Percentiles rank a stretch among this genome's conserved stretches.
phyloP scores from a whole-genome alignment of 2,329 filamentous ascomycete species.

The Sclerotinia subarctica region DNA sequence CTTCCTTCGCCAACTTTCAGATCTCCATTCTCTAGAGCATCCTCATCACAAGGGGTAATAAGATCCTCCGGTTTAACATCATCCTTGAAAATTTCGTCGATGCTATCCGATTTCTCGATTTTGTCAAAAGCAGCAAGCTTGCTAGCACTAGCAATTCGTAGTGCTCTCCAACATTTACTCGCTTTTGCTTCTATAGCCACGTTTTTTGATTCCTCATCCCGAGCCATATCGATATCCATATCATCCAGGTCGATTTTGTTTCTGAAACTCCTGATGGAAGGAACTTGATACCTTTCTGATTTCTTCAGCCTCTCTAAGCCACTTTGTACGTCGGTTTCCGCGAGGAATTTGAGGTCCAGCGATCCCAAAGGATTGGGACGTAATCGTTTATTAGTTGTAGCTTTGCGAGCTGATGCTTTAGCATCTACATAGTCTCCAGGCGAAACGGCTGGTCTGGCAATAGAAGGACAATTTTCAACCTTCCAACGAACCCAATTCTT shows the following conservation, averaged over 20 bases:
- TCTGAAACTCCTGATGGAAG: constrained; percentile 67
- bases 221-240: constrained; percentile 81
- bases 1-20: constrained; percentile 5
- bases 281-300: constrained; percentile 61
- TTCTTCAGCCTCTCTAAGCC: constrained; percentile 70
- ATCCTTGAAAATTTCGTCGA: constrained; percentile 56
- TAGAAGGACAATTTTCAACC: constrained; percentile 84
- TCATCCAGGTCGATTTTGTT: constrained; percentile 74
- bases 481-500: constrained; percentile 99
- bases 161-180: constrained; percentile 86
- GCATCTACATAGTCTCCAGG: constrained; percentile 67
- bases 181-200: constrained; percentile 67
- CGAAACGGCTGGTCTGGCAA: constrained; percentile 71
- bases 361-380: constrained; percentile 68
- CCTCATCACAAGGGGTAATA: constrained; percentile 38
- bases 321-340: constrained; percentile 57
- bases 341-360: constrained; percentile 74
- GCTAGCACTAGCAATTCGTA: constrained; percentile 73
- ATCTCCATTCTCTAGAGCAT: constrained; percentile 40
- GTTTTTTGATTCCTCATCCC: constrained; percentile 55
- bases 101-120: constrained; percentile 77
- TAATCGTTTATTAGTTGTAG: constrained; percentile 68
- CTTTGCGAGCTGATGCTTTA: constrained; percentile 60
- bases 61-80: constrained; percentile 40
- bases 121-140: constrained; percentile 80